Conservation (phyloP, 129 eudicot species). For the Heracleum sosnowskyi region DNA sequence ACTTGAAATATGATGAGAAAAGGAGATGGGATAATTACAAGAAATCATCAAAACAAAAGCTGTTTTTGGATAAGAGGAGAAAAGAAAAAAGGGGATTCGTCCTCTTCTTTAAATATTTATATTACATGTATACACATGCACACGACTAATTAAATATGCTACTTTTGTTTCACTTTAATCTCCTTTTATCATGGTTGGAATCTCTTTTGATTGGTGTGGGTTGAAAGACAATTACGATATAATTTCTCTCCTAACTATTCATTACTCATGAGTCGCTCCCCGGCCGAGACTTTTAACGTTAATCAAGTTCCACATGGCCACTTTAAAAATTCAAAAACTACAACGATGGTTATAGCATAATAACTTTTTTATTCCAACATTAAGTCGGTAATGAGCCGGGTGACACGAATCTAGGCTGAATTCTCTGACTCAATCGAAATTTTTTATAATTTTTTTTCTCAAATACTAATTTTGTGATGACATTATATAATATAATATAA, state of each 20-base stretch:
- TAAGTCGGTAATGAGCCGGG: no score
- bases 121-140: not conserved
- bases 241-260: not conserved
- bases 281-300: no score
- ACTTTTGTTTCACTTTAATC: not conserved
- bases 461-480: no score
- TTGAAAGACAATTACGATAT: not conserved
- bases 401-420: no score
- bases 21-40: not conserved
- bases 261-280: not conserved
- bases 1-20: conserved; percentile 9
- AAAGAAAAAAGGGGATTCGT: conserved; percentile 1
- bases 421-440: no score
- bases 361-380: no score
- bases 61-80: not conserved
- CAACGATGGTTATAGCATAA: no score
- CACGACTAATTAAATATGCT: not conserved
- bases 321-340: no score
- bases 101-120: not conserved
- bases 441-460: no score
- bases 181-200: not conserved
- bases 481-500: no score
- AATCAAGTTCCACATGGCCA: no score
- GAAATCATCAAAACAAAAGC: not conserved
- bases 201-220: conserved; percentile 14